phyloP scores from a whole-genome alignment of 768 basidiomycete genomes.

The Russula ochroleuca region DNA sequence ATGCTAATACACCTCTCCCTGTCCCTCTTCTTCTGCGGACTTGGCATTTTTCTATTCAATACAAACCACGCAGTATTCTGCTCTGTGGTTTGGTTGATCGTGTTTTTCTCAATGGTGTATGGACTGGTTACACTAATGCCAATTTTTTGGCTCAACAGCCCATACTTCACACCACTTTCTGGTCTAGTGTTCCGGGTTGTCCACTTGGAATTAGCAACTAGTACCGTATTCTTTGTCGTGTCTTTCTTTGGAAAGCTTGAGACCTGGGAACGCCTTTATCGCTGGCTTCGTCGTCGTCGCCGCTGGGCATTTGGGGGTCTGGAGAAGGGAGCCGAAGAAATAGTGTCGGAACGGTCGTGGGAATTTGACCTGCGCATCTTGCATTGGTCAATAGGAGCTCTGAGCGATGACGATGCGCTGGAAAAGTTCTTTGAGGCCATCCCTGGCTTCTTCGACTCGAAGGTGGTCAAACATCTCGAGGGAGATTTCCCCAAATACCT shows the following conservation, averaged over 20 bases:
- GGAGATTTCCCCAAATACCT: background rate
- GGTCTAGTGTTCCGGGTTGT: no score
- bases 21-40: background rate
- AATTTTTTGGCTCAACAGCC: background rate
- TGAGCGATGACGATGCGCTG: conserved; percentile 1
- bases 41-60: background rate
- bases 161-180: conserved; percentile 7
- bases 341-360: background rate
- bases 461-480: background rate
- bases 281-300: no score
- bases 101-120: background rate
- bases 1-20: background rate
- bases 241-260: no score
- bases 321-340: background rate
- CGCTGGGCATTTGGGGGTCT: no score
- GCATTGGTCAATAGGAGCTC: background rate
- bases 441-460: background rate
- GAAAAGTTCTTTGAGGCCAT: conserved; percentile 7
- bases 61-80: background rate
- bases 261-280: no score
- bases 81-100: background rate
- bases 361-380: background rate
- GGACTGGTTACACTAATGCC: background rate
- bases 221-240: no score
- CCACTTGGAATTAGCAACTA: no score